These are phyloP conservation scores for Thielaviopsis euricoi DNA, from an alignment of 2,329 filamentous ascomycete genomes.

Conservation along the genomic window DNA sequence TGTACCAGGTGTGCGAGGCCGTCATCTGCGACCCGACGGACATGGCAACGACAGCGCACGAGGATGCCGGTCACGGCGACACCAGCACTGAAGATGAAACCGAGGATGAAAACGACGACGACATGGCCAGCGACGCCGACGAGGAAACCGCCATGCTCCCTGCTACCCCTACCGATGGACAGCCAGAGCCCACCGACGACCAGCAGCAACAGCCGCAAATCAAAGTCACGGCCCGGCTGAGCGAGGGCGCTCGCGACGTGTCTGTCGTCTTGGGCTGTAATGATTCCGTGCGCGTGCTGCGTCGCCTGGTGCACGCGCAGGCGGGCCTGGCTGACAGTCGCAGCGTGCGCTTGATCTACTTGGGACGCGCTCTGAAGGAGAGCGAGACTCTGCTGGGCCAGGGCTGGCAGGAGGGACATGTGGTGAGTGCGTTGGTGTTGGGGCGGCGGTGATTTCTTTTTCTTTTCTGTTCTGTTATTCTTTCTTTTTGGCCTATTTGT, in stretches of 20 bases:
- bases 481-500: too few species aligned
- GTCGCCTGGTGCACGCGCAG: slow-evolving; percentile 42
- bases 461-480: neutral
- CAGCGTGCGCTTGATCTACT: slow-evolving; percentile 56
- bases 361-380: slow-evolving; percentile 66
- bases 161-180: neutral
- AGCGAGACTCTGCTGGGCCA: slow-evolving; percentile 46
- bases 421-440: slow-evolving; percentile 63
- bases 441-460: neutral
- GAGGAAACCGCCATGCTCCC: neutral
- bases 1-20: slow-evolving; percentile 52
- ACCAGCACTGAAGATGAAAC: slow-evolving; percentile 13
- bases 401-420: slow-evolving; percentile 58
- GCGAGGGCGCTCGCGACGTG: slow-evolving; percentile 50
- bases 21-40: slow-evolving; percentile 51
- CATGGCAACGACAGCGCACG: slow-evolving; percentile 26
- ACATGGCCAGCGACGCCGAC: neutral
- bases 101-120: slow-evolving; percentile 18
- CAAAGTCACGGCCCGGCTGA: slow-evolving; percentile 37
- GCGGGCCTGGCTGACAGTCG: slow-evolving; percentile 43
- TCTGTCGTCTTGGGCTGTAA: slow-evolving; percentile 37
- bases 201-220: too few species aligned
- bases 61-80: slow-evolving; percentile 23
- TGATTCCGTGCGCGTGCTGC: slow-evolving; percentile 48
- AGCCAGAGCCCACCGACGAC: too few species aligned